A percentile compares a stretch with the other conserved stretches of the same genome.
These are phyloP conservation scores for Gastrodia elata DNA, from an alignment of 106 monocot species.

Conservation along the genomic window DNA sequence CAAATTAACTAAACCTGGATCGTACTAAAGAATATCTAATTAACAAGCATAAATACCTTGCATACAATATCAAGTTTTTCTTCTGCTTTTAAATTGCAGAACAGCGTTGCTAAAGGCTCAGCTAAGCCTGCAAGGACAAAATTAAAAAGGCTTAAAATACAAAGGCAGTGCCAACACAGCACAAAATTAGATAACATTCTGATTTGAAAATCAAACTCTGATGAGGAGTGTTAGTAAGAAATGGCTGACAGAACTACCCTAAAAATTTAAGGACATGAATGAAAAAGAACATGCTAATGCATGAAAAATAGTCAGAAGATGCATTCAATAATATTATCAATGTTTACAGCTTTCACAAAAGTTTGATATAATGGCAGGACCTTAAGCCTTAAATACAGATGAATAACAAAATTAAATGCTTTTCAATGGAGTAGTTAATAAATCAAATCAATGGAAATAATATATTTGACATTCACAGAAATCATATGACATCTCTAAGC, in stretches of 20 bases:
- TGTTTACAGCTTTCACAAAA: neutral
- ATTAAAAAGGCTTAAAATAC: neutral
- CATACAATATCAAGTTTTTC: slow-evolving; percentile 5
- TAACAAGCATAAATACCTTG: neutral
- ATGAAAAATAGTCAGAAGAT: neutral
- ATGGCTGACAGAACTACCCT: neutral
- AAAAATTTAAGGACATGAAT: neutral
- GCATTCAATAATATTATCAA: neutral
- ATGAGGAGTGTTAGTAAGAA: neutral
- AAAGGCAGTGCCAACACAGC: neutral
- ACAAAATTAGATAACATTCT: neutral
- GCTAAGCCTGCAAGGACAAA: neutral
- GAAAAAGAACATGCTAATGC: neutral
- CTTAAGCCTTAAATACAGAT: neutral
- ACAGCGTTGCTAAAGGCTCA: neutral
- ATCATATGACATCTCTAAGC: neutral
- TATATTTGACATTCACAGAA: neutral
- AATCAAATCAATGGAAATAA: neutral
- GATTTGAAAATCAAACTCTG: no score
- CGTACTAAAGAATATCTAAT: neutral
- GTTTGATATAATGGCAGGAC: neutral
- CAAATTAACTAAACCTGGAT: neutral
- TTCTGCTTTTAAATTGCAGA: slow-evolving; percentile 1
- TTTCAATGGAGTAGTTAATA: neutral
- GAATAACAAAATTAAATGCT: neutral